These are phyloP conservation scores for Tulasnella calospora DNA, from an alignment of 768 basidiomycete species.

Conservation along the genomic window DNA sequence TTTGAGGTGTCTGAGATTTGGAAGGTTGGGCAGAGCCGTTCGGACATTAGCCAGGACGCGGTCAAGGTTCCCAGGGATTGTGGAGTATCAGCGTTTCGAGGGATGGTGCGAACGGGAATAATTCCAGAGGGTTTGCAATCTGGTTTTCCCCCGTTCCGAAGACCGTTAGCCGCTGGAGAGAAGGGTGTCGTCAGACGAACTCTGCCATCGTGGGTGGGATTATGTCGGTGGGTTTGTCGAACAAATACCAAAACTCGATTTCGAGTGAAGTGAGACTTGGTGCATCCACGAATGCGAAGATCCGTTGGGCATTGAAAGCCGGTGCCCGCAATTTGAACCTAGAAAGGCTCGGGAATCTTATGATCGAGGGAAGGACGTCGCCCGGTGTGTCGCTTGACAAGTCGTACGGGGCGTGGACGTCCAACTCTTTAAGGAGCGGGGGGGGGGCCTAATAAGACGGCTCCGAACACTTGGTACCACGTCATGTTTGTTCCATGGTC, in stretches of 20 bases:
- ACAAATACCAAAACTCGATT: not conserved
- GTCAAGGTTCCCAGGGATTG: not conserved
- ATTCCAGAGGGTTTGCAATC: not conserved
- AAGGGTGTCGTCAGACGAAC: not conserved
- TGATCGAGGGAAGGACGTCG: not conserved
- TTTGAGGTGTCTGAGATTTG: not conserved
- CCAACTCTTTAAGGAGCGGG: not conserved
- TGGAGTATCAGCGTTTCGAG: not conserved
- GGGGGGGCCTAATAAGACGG: not conserved
- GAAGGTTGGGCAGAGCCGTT: not conserved
- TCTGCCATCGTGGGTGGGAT: not conserved
- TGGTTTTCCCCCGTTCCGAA: not conserved
- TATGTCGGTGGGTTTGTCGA: not conserved
- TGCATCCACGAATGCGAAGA: not conserved
- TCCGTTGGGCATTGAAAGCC: not conserved
- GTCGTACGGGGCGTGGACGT: not conserved
- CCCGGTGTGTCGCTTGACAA: not conserved
- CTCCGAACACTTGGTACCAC: not conserved
- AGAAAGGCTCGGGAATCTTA: not conserved
- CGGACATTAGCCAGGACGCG: not conserved
- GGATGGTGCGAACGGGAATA: not conserved
- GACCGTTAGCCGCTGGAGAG: not conserved
- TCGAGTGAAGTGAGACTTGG: not conserved
- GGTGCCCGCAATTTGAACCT: not conserved
- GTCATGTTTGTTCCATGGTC: not conserved